These are phyloP conservation scores for Aspergillus sp. DNA, from an alignment of 2,329 filamentous ascomycete genomes.

Conservation along the genomic window DNA sequence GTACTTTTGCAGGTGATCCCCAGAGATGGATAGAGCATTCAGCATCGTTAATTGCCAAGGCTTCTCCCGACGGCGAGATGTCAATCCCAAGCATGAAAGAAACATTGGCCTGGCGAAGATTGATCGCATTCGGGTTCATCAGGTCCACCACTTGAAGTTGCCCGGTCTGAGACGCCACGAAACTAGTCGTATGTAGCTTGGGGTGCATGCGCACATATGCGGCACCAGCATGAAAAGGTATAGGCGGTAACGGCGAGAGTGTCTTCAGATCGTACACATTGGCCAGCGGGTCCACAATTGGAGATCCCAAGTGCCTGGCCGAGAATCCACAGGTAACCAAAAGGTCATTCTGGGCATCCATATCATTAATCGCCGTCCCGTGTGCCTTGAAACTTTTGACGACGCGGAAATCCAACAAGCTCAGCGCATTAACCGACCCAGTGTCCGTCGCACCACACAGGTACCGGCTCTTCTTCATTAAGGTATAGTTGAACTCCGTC, in stretches of 20 bases:
- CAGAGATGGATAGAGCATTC: slow-evolving; percentile 79
- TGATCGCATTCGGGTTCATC: slow-evolving; percentile 86
- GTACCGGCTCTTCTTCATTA: slow-evolving; percentile 84
- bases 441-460: slow-evolving; percentile 86
- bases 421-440: slow-evolving; percentile 80
- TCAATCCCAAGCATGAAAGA: slow-evolving; percentile 76
- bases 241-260: slow-evolving; percentile 78
- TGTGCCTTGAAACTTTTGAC: slow-evolving; percentile 90
- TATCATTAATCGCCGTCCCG: slow-evolving; percentile 83
- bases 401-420: slow-evolving; percentile 70
- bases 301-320: slow-evolving; percentile 69
- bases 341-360: slow-evolving; percentile 94
- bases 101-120: slow-evolving; percentile 76
- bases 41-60: slow-evolving; percentile 72
- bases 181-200: slow-evolving; percentile 87
- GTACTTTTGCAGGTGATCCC: slow-evolving; percentile 80
- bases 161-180: slow-evolving; percentile 85
- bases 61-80: slow-evolving; percentile 82
- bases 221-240: slow-evolving; percentile 86
- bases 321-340: slow-evolving; percentile 95
- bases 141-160: slow-evolving; percentile 95
- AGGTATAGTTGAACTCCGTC: slow-evolving; percentile 73
- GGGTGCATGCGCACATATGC: slow-evolving; percentile 97
- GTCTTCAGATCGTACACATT: slow-evolving; percentile 96
- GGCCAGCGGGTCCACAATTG: slow-evolving; percentile 85